phyloP scores from a whole-genome alignment of 129 eudicot genomes.

The Logfia minima region DNA sequence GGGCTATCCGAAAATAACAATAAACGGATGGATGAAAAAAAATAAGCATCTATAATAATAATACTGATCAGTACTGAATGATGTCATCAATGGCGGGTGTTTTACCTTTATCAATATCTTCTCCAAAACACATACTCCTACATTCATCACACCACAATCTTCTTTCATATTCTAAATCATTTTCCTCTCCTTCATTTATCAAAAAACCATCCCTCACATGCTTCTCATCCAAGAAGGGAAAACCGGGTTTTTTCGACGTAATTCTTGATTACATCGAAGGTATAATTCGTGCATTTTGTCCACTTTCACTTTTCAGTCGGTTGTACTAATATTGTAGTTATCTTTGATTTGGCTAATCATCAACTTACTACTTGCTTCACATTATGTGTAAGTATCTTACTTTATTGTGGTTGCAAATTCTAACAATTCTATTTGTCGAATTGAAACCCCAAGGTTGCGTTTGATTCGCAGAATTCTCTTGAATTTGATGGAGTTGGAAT shows the following conservation, averaged over 20 bases:
- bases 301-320: background rate
- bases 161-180: background rate
- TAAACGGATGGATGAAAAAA: slow-evolving; percentile 29
- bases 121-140: slow-evolving; percentile 26
- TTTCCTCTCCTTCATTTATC: slow-evolving; percentile 1
- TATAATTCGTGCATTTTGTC: slow-evolving; percentile 25
- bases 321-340: background rate
- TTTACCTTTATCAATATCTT: slow-evolving; percentile 42
- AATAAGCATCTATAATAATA: background rate
- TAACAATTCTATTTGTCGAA: background rate
- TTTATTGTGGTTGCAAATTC: background rate
- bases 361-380: background rate
- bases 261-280: slow-evolving; percentile 99
- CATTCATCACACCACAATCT: slow-evolving; percentile 10
- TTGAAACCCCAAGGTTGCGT: background rate
- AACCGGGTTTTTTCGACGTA: slow-evolving; percentile 69
- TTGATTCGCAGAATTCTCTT: too few species aligned
- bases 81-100: slow-evolving; percentile 49
- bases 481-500: too few species aligned
- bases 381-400: background rate
- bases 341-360: background rate
- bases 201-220: slow-evolving; percentile 41
- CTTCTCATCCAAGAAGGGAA: slow-evolving; percentile 66
- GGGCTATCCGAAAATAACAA: slow-evolving; percentile 30
- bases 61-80: background rate